A percentile compares a stretch with the other conserved stretches of the same genome.
Conservation (phyloP, 129 eudicot species). For the Smallanthus sonchifolius region DNA sequence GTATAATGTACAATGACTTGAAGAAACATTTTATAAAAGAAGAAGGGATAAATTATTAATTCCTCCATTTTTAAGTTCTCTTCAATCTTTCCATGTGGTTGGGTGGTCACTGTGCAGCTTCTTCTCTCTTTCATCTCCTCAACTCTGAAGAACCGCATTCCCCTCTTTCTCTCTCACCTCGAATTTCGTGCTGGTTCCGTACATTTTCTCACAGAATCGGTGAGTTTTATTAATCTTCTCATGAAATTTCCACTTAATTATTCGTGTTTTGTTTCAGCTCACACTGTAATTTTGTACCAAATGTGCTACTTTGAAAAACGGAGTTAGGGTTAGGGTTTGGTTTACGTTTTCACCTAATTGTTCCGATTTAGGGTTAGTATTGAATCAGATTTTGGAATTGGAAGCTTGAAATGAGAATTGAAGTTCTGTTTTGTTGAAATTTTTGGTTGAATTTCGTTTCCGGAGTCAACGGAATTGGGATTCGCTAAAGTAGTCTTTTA, state of each 20-base stretch:
- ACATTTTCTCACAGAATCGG: not conserved
- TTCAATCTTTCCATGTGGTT: conserved; percentile 20
- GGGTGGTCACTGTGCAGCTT: conserved; percentile 20
- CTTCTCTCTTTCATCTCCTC: conserved; percentile 1
- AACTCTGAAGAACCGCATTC: conserved; percentile 11
- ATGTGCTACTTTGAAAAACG: no score
- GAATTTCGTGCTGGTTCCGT: no score
- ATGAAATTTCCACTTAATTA: no score
- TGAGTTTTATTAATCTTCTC: not conserved
- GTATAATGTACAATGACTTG: not conserved
- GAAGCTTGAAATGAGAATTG: not conserved
- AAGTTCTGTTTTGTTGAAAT: no score
- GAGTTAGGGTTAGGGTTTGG: conserved; percentile 5
- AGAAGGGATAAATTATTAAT: not conserved
- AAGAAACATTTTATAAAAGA: not conserved
- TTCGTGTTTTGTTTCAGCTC: no score
- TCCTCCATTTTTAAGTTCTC: not conserved
- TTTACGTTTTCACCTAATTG: not conserved
- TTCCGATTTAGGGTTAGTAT: conserved; percentile 1
- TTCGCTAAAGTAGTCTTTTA: not conserved
- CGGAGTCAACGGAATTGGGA: no score
- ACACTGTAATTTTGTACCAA: no score
- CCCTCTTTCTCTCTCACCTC: not conserved
- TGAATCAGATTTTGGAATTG: not conserved
- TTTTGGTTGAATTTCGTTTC: no score